A percentile compares a stretch with the other conserved stretches of the same genome.
Conservation (phyloP, 78 protist species). For the Bigelowiella natans region DNA sequence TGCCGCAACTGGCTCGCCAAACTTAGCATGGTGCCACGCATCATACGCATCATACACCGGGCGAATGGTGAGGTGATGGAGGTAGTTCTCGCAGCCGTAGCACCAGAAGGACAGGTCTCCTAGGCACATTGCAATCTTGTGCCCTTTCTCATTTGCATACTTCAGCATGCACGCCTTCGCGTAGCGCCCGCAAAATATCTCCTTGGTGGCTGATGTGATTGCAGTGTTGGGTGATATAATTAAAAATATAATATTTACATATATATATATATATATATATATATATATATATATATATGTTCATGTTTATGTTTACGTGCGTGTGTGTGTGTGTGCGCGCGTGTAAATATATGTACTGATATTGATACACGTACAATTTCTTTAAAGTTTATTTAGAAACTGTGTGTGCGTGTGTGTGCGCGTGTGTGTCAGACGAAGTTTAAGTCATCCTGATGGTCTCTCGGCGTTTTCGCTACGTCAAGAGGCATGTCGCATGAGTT, state of each 20-base stretch:
- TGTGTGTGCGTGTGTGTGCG: too few species aligned
- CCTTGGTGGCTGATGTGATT: not conserved
- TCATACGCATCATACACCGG: not conserved
- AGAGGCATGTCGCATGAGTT: too few species aligned
- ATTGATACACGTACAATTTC: too few species aligned
- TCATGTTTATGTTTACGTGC: too few species aligned
- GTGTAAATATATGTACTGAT: too few species aligned
- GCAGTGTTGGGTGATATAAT: too few species aligned
- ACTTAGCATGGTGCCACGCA: not conserved
- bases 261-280: not conserved
- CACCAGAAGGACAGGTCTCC: not conserved
- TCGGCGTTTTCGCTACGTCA: too few species aligned
- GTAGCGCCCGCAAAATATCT: not conserved
- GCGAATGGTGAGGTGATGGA: not conserved
- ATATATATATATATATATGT: too few species aligned
- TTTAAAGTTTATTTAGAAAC: too few species aligned
- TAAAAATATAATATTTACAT: not conserved
- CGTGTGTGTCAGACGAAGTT: too few species aligned
- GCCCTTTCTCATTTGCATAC: not conserved
- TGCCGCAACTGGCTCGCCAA: not conserved
- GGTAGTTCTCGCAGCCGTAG: not conserved
- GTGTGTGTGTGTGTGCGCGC: too few species aligned
- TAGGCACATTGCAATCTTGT: not conserved
- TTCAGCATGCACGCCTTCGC: not conserved
- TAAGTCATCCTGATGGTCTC: too few species aligned